Evolutionary conservation across 2,329 filamentous ascomycete species (phyloP), one percentile per base, ranked within the genome.

Genomic region (Colletotrichum lini): DNA sequence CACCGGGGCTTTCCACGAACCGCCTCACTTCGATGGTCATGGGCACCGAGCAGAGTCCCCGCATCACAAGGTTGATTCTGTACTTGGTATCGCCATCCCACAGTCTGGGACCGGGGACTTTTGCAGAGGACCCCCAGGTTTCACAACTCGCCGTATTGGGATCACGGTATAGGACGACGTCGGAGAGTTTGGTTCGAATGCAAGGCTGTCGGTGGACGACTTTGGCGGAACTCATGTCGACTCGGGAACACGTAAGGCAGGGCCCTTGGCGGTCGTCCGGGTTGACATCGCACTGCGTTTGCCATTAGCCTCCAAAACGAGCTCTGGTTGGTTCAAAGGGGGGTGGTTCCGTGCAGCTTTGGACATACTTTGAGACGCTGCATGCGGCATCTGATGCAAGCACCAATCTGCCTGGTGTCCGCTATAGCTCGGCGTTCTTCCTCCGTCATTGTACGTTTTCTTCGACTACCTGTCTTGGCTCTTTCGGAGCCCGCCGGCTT

Each of bases 161-260:
- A n/a, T 35, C 42, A n/a, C 86, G 85, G 70, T 81, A 84, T 4
- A 86, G 75, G 1, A 78, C 73, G 18, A 83, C 77, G 10, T 84
- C 80, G 30, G 79, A 81, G 13, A 88, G 77, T 72, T 84, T 85
- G 73, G 79, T 81, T 15, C 86, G 82, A 16, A 80, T 75, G 67
- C 87, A 89, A 0, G 81, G 80, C 5, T 84, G 75, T 30, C 79
- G 78, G 65, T 88, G 86, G 6, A 88, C 82, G 2, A 84, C 83
- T 72, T 86, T 88, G 49, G 82, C 83, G 0, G 85, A 86, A 0
- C 79, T 79, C 38, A 75, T 77, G 13, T 79, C 77, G 3, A 85
- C 79, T 1, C 73, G 75, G 8, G 76, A 71, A 72, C 86, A 88
- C 2, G 81, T 82, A 2, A 78, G 12, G 74, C 86, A 88, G 6